Percentiles rank a stretch among this genome's conserved stretches.
phyloP scores from a whole-genome alignment of 192 early-diverging fungal genomes.

The Backusella liffmaniae region DNA sequence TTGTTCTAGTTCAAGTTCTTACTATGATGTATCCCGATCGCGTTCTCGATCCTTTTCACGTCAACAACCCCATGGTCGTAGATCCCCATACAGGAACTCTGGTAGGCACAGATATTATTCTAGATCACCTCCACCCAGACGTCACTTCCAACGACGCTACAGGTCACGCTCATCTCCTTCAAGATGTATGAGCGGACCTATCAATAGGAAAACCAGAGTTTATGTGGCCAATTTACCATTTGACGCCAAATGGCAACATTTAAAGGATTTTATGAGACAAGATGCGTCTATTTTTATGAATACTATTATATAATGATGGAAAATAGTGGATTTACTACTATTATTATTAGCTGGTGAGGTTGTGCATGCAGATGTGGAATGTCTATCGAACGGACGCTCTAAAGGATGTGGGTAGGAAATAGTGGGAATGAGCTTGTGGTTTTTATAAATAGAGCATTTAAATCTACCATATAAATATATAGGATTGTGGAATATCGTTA shows the following conservation, averaged over 20 bases:
- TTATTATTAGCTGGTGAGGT: constrained; percentile 64
- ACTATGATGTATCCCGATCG: constrained; percentile 4
- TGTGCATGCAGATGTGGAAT: constrained; percentile 72
- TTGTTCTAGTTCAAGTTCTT: not conserved
- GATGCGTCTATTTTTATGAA: constrained; percentile 36
- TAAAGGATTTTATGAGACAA: constrained; percentile 83
- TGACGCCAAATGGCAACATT: constrained; percentile 69
- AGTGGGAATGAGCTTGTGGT: not conserved
- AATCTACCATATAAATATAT: constrained; percentile 27
- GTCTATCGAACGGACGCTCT: constrained; percentile 56
- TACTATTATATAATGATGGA: not conserved
- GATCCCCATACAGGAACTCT: constrained; percentile 16
- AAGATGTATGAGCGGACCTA: not conserved
- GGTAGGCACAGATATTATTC: not conserved
- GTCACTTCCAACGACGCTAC: constrained; percentile 9
- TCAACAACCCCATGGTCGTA: constrained; percentile 9
- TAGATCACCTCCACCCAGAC: constrained; percentile 9
- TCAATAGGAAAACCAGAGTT: constrained; percentile 59
- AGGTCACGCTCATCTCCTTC: constrained; percentile 24
- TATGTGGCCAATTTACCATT: constrained; percentile 85
- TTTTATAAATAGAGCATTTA: not conserved
- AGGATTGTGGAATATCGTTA: constrained; percentile 78
- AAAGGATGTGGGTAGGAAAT: constrained; percentile 52
- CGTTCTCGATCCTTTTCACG: constrained; percentile 18
- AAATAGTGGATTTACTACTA: not conserved